A percentile compares a stretch with the other conserved stretches of the same genome.
phyloP scores from a whole-genome alignment of 1,284 basidiomycete species.

The Takashimella tepidaria region DNA sequence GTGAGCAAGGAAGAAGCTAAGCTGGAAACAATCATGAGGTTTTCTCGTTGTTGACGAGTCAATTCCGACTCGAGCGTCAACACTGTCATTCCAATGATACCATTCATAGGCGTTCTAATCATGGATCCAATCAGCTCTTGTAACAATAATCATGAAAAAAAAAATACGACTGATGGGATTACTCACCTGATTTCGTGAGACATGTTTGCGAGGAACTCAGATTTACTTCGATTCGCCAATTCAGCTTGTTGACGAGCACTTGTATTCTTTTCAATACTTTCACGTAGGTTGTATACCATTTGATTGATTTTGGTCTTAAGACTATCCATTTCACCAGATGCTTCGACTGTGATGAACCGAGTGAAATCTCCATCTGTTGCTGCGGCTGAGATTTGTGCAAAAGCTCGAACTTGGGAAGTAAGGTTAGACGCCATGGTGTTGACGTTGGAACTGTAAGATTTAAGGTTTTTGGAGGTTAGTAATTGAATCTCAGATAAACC shows the following conservation, averaged over 20 bases:
- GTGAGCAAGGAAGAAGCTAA: slow-evolving; percentile 87
- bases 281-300: slow-evolving; percentile 97
- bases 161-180: too few species aligned
- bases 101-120: slow-evolving; percentile 90
- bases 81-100: slow-evolving; percentile 95
- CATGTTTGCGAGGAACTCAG: slow-evolving; percentile 97
- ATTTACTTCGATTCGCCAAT: slow-evolving; percentile 91
- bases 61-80: slow-evolving; percentile 66
- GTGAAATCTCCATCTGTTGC: slow-evolving; percentile 99
- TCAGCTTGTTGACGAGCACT: slow-evolving; percentile 96
- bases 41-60: slow-evolving; percentile 92
- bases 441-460: slow-evolving; percentile 64
- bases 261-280: slow-evolving; percentile 98
- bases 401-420: slow-evolving; percentile 97
- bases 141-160: too few species aligned
- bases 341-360: slow-evolving; percentile 98
- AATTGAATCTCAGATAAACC: slow-evolving; percentile 5
- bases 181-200: slow-evolving; percentile 86
- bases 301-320: slow-evolving; percentile 88
- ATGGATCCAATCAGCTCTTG: neutral
- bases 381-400: slow-evolving; percentile 96
- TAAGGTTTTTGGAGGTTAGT: too few species aligned
- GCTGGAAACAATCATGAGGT: slow-evolving; percentile 90
- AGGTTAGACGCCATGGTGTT: slow-evolving; percentile 94
- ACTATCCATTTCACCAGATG: slow-evolving; percentile 97